These are phyloP conservation scores for Aureobasidium pullulans DNA, from an alignment of 2,329 filamentous ascomycete genomes.

Conservation along the genomic window DNA sequence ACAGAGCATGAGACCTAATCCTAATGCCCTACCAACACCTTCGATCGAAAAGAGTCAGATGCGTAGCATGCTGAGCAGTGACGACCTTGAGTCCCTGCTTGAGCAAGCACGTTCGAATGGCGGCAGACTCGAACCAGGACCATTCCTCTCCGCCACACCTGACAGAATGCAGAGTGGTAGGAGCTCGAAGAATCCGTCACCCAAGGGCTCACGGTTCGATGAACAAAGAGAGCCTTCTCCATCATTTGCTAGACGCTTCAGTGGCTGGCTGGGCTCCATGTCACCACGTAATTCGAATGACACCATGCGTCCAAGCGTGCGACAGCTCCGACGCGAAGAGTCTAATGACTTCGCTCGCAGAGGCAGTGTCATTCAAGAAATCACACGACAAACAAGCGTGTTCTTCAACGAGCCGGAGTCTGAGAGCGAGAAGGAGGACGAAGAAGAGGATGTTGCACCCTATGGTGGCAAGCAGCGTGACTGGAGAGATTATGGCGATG, in stretches of 20 bases:
- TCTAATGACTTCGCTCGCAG: constrained; percentile 14
- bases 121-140: constrained; percentile 23
- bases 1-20: constrained; percentile 29
- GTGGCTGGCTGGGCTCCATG: constrained; percentile 22
- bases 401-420: constrained; percentile 37
- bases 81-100: constrained; percentile 38
- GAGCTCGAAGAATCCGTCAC: background rate
- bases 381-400: constrained; percentile 39
- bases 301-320: constrained; percentile 17
- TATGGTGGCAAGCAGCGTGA: background rate
- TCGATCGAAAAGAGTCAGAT: constrained; percentile 18
- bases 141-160: constrained; percentile 18
- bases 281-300: constrained; percentile 20
- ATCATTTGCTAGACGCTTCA: constrained; percentile 25
- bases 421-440: constrained; percentile 23
- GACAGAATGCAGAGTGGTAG: background rate
- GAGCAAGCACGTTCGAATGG: constrained; percentile 25
- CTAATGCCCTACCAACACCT: constrained; percentile 25
- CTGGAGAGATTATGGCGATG: constrained; percentile 2
- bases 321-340: constrained; percentile 7
- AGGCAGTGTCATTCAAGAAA: constrained; percentile 35
- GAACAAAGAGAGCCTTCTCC: constrained; percentile 19
- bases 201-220: background rate
- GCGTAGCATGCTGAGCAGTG: constrained; percentile 37
- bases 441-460: constrained; percentile 7